Evolutionary conservation across 257 asterid genomes (phyloP).

Genomic region (Rauvolfia tetraphylla): DNA sequence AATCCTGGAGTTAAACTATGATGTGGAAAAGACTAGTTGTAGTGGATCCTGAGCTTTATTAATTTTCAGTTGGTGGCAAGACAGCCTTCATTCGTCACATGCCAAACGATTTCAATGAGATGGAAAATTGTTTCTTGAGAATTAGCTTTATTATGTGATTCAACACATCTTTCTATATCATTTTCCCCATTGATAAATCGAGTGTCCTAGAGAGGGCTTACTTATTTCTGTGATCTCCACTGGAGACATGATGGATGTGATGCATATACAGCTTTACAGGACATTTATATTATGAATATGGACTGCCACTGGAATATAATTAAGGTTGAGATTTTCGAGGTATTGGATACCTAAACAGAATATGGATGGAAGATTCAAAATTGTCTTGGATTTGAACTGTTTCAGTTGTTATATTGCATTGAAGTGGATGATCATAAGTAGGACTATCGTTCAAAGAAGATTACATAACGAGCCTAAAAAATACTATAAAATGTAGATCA

Average conservation of each 20-base stretch:
- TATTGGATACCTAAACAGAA: neutral
- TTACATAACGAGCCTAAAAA: neutral
- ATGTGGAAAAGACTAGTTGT: neutral
- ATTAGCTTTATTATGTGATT: neutral
- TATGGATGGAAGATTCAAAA: neutral
- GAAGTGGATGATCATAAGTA: neutral
- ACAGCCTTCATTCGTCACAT: slow-evolving; percentile 13
- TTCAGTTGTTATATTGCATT: neutral
- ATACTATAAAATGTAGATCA: neutral
- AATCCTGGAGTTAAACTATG: neutral
- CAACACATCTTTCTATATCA: neutral
- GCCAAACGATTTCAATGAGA: neutral
- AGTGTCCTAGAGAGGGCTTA: neutral
- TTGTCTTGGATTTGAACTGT: neutral
- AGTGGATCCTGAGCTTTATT: neutral
- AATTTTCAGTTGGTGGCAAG: neutral
- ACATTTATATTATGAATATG: neutral
- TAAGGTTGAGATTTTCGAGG: neutral
- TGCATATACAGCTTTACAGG: neutral
- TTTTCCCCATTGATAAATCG: neutral
- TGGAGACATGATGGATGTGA: neutral
- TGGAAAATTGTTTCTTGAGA: neutral
- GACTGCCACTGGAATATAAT: neutral
- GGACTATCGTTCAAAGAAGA: neutral
- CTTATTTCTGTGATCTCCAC: neutral